A percentile compares a stretch with the other conserved stretches of the same genome.
Conservation (phyloP, 192 early-diverging fungal genomes). For the Helicostylum pulchrum region DNA sequence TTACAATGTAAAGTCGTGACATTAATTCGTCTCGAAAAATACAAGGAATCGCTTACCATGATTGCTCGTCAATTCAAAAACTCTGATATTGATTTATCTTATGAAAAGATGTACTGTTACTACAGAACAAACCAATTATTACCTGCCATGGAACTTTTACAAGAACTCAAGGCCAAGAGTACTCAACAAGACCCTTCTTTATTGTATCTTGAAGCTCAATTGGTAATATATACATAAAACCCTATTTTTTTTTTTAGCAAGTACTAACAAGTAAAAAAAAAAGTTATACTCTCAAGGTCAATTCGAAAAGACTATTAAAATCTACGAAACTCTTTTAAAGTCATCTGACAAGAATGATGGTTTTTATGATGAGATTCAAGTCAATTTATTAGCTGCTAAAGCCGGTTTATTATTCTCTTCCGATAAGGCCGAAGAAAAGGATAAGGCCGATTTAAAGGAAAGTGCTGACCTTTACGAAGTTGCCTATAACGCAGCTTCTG, state of each 20-base stretch:
- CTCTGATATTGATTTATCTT: constrained; percentile 37
- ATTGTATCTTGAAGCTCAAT: constrained; percentile 62
- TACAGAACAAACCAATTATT: constrained; percentile 58
- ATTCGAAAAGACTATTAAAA: constrained; percentile 10
- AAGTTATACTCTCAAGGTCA: constrained; percentile 29
- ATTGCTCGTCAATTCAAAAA: constrained; percentile 39
- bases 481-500: constrained; percentile 64
- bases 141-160: constrained; percentile 44
- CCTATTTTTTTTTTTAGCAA: background rate
- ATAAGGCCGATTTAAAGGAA: constrained; percentile 23
- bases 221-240: constrained; percentile 37
- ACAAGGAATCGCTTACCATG: constrained; percentile 48
- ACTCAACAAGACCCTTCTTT: constrained; percentile 36
- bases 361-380: constrained; percentile 21
- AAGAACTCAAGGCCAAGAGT: constrained; percentile 23
- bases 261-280: background rate
- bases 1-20: constrained; percentile 58
- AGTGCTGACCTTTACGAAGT: constrained; percentile 51
- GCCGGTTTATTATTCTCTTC: constrained; percentile 18
- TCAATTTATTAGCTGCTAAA: constrained; percentile 26
- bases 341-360: constrained; percentile 1
- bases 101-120: constrained; percentile 63
- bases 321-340: constrained; percentile 13
- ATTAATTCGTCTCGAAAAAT: constrained; percentile 53
- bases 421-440: background rate